Evolutionary conservation across 1,139 yeast genomes (phyloP).

Genomic region (Pichia sp.): DNA sequence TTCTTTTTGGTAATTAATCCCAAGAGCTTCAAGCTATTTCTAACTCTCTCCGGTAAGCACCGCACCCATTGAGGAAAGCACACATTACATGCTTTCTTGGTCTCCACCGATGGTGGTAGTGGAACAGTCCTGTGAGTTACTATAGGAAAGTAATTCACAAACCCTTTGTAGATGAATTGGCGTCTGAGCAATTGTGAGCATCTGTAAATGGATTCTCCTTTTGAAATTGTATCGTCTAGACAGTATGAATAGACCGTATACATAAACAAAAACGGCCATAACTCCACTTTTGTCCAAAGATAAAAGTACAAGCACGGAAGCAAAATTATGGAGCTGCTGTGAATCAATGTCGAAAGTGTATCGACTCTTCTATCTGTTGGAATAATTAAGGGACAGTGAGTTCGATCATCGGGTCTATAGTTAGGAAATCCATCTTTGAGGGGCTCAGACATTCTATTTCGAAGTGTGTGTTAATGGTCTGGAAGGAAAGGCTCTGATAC

Average conservation of each 20-base stretch:
- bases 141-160: slow-evolving; percentile 77
- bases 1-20: slow-evolving; percentile 1
- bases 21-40: not conserved
- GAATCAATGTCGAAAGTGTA: slow-evolving; percentile 70
- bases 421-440: slow-evolving; percentile 19
- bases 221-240: slow-evolving; percentile 59
- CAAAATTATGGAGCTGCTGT: slow-evolving; percentile 62
- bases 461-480: no score
- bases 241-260: slow-evolving; percentile 52
- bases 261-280: slow-evolving; percentile 55
- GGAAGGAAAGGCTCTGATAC: not conserved
- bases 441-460: not conserved
- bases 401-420: slow-evolving; percentile 18
- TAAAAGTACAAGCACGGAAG: slow-evolving; percentile 55
- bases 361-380: slow-evolving; percentile 57
- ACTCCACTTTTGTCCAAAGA: slow-evolving; percentile 27
- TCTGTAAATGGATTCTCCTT: slow-evolving; percentile 61
- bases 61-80: slow-evolving; percentile 7
- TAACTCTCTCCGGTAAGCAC: slow-evolving; percentile 5
- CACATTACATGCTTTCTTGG: slow-evolving; percentile 2
- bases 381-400: slow-evolving; percentile 44
- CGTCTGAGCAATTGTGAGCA: slow-evolving; percentile 53
- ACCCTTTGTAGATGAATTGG: slow-evolving; percentile 59
- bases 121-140: slow-evolving; percentile 63
- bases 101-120: slow-evolving; percentile 64